A percentile compares a stretch with the other conserved stretches of the same genome.
phyloP scores from a whole-genome alignment of 2,329 filamentous ascomycete genomes.

The Pestalotiopsis sp. region DNA sequence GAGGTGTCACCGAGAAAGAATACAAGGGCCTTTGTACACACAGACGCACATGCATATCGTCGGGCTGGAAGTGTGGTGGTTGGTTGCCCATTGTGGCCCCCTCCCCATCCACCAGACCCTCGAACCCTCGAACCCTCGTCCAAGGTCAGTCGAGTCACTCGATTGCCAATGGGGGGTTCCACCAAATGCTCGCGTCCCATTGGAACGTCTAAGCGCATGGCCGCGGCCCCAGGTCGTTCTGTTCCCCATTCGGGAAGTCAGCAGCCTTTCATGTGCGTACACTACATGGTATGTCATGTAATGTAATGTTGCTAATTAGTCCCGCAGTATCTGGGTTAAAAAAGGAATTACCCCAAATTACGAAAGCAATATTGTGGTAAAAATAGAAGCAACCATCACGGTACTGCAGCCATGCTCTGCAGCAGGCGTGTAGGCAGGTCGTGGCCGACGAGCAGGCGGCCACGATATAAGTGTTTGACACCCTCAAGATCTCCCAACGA shows the following conservation, averaged over 20 bases:
- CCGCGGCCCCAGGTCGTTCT: slow-evolving; percentile 25
- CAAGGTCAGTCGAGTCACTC: slow-evolving; percentile 21
- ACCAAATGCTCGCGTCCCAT: slow-evolving; percentile 38
- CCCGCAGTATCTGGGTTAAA: slow-evolving; percentile 35
- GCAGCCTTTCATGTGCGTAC: slow-evolving; percentile 20
- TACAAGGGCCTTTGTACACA: slow-evolving; percentile 26
- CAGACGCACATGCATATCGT: slow-evolving; percentile 24
- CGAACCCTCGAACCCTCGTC: neutral
- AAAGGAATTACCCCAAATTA: slow-evolving; percentile 43
- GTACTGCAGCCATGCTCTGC: slow-evolving; percentile 28
- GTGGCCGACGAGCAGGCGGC: slow-evolving; percentile 45
- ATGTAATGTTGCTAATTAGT: slow-evolving; percentile 32
- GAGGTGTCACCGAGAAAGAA: slow-evolving; percentile 31
- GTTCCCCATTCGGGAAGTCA: slow-evolving; percentile 30
- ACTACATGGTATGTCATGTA: slow-evolving; percentile 14
- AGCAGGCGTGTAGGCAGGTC: slow-evolving; percentile 18
- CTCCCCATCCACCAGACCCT: neutral
- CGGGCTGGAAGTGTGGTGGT: slow-evolving; percentile 29
- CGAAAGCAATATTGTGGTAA: slow-evolving; percentile 34
- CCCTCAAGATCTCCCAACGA: slow-evolving; percentile 43
- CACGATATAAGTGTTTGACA: slow-evolving; percentile 61
- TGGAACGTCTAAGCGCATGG: slow-evolving; percentile 51
- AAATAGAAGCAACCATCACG: slow-evolving; percentile 45
- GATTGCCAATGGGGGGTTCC: slow-evolving; percentile 22
- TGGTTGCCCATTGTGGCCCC: slow-evolving; percentile 24